Evolutionary conservation across 306 rosid genomes (phyloP), one percentile per base, ranked within the genome.

Genomic region (Quercus aquifolioides): DNA sequence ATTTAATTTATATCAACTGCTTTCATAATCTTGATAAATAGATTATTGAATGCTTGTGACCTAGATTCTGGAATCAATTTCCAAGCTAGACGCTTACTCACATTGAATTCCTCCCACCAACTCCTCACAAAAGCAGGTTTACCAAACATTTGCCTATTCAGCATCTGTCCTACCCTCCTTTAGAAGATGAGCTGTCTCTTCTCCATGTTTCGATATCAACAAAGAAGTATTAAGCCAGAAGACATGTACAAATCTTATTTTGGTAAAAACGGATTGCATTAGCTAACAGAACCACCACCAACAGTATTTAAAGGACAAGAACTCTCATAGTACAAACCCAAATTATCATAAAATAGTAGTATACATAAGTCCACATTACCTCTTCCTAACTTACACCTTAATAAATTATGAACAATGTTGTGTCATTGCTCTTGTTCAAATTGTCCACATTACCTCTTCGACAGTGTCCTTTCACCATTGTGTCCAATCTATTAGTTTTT

Each of bases 401-500:
- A 41, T 41, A 41, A 41, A 41, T 41, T 41, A 41, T 41, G 46
- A 8, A 41, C 46, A 41, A 41, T 41, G 46, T 41, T 41, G 12
- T 41, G 46, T 41, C 3, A 8, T 41, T 41, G 46, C 46, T 41
- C 46, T 41, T 41, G 46, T 41, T 41, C 46, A 41, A 2, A 41
- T 41, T 12, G 17, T 94, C 74, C 79, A 94, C 5, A 79, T 74
- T 51, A 91, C 69, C 68, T 73, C 87, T 80, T 87, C 84, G 91
- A 80, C 64, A 46, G 54, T 91, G 81, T 63, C 93, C 91, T 68
- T 35, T 79, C 49, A 79, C 87, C 76, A 75, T 79, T 15, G 91
- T 41, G 46, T 8, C 94, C 74, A 84, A 20, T 81, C 76, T 91
- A 41, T 96, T 96, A 30, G 67, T 88, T 81, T 80, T 88, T 81